Evolutionary conservation across 225 moss, liverwort and hornwort genomes (phyloP), one percentile per base, ranked within the genome.

Genomic region (Antitrichia curtipendula): DNA sequence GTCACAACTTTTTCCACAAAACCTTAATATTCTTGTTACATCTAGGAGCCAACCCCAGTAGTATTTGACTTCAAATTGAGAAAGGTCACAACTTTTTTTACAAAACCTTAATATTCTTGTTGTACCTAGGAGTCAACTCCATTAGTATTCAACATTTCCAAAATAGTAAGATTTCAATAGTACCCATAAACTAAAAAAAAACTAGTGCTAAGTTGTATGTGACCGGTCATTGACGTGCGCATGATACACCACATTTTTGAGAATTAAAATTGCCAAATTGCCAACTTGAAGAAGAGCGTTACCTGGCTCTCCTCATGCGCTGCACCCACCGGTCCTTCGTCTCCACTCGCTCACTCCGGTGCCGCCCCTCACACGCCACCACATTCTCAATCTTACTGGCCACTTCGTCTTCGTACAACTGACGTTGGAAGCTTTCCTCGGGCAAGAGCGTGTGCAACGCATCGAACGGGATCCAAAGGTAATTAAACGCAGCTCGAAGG

Each of bases 381-480:
- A 97, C 78, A 52, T 96, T 91, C 84, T 95, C 96, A 29, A 97
- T 97, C 89, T 93, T 96, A 52, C 81, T 88, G 2, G 92, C 97
- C 25, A 97, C 89, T 45, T 95, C 96, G 41, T 90, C 92, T 78
- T 97, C 97, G n/a, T 90, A 93, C 29, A 95, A 86, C 52, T 90
- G 88, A 49, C 97, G 85, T 22, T 96, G 96, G 31, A 86, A 83
- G 80, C 97, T 96, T 36, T 94, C 93, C 40, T 86, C 75, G 4
- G 97, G 92, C 87, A 97, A 58, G 54, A 97, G 85, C n/a, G 97
- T 96, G 81, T 97, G 93, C 87, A 97, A 75, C 57, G 96, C 96
- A 70, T 97, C 97, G 52, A 97, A 96, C 7, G 97, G 97, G 16
- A 97, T 97, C 97, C 97, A 97, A 24, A 97, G 89, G 75, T 95